phyloP scores from a whole-genome alignment of 352 stramenopile genomes.

The Elongisporangium senticosum region DNA sequence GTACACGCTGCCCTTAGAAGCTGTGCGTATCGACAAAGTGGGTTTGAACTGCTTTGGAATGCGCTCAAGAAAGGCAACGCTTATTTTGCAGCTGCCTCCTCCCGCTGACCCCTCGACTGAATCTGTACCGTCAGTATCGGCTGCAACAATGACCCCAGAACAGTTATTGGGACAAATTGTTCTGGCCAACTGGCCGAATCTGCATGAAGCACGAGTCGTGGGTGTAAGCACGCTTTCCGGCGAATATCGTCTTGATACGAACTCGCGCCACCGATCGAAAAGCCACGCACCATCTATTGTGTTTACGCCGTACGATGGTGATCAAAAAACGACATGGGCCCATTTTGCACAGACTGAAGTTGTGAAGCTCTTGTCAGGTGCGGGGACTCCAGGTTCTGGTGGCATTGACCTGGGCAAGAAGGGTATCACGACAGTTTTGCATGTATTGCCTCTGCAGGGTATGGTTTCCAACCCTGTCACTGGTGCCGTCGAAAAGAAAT shows the following conservation, averaged over 20 bases:
- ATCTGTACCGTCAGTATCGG: not conserved
- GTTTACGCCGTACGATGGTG: constrained; percentile 36
- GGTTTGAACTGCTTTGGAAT: constrained; percentile 95
- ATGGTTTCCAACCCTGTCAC: constrained; percentile 94
- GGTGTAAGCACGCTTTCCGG: constrained; percentile 61
- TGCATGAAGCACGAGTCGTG: constrained; percentile 93
- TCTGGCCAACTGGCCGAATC: constrained; percentile 97
- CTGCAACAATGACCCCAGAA: constrained; percentile 14
- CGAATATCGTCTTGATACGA: constrained; percentile 45
- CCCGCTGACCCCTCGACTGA: constrained; percentile 7
- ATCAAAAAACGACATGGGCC: constrained; percentile 62
- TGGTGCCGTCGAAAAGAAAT: constrained; percentile 94
- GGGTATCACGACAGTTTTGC: constrained; percentile 57
- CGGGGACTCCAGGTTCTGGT: constrained; percentile 80
- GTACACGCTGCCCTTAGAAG: constrained; percentile 50
- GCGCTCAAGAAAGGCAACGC: constrained; percentile 63
- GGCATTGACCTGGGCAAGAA: constrained; percentile 90
- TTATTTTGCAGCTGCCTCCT: constrained; percentile 59
- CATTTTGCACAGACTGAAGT: constrained; percentile 66
- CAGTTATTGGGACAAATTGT: constrained; percentile 65
- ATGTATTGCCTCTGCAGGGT: constrained; percentile 86
- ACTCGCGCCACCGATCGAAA: not conserved
- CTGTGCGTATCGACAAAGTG: constrained; percentile 57
- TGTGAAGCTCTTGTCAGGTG: constrained; percentile 64
- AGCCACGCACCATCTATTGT: constrained; percentile 9